These are phyloP conservation scores for Stephania yunnanensis DNA, from an alignment of 164 flowering plant genomes.

Conservation along the genomic window DNA sequence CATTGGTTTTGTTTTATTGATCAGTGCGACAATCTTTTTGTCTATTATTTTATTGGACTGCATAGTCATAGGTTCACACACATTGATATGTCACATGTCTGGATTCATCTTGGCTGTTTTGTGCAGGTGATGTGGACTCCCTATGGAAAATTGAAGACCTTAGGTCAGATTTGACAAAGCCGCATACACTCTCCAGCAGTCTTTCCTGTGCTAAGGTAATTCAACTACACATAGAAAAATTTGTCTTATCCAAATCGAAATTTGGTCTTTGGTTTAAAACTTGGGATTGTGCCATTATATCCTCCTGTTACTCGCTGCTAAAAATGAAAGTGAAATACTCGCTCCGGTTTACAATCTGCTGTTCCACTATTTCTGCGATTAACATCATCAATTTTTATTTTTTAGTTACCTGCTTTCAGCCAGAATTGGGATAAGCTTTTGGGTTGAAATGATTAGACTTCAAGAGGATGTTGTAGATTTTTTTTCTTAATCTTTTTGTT, in stretches of 20 bases:
- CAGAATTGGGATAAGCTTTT: background rate
- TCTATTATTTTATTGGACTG: too few species aligned
- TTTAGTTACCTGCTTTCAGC: background rate
- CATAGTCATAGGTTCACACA: too few species aligned
- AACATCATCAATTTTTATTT: background rate
- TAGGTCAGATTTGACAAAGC: constrained; percentile 53
- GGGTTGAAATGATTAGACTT: too few species aligned
- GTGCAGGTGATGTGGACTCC: constrained; percentile 60
- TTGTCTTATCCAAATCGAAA: background rate
- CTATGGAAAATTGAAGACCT: constrained; percentile 74
- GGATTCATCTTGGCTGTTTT: background rate
- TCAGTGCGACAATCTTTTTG: too few species aligned
- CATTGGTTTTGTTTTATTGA: too few species aligned
- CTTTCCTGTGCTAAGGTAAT: constrained; percentile 84
- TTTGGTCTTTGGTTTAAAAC: background rate
- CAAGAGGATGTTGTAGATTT: background rate
- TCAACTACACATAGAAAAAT: background rate
- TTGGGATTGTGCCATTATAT: background rate
- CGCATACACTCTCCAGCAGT: constrained; percentile 54
- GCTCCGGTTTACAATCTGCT: background rate
- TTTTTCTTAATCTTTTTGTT: background rate
- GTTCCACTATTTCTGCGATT: background rate
- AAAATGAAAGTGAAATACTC: background rate
- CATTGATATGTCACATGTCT: background rate
- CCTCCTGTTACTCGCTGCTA: background rate